Base-by-base conservation (phyloP, 2,329 filamentous ascomycete genomes). In the Septoria petroselini region DNA sequence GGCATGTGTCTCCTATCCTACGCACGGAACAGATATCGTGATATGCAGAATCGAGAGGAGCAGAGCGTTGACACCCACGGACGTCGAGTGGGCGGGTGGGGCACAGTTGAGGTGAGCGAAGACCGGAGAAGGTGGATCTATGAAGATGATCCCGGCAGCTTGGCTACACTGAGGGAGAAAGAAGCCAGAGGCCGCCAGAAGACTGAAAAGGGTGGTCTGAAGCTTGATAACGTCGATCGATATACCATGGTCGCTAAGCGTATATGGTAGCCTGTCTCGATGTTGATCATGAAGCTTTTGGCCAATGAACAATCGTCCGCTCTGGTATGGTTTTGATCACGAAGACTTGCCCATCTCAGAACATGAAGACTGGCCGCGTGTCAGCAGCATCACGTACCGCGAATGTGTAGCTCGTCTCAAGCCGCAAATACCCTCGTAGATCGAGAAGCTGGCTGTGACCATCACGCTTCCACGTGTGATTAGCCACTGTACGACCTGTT, bases 201-300 rank as follows among this genome's bases (percentile, higher is more conserved):
- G 41, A 53, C 79, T 58, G 77, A 76, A 18, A 71, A 68, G 52
- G 71, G 76, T 29, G 67, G 69, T 48, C 78, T 80, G 44, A 82
- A 80, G 66, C 81, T 82, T 70, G 86, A 77, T 63, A 82, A 73
- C 66, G 88, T 83, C 55, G 82, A 77, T 60, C 78, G 93, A 62
- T 98, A 96, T 72, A 89, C 90, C 66, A 96, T 97, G 93, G 85
- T 90, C 61, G 88, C 89, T 0, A 97, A 96, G 77, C 80, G 93
- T 66, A 98, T 98, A 62, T 98, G 93, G 93, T 97, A 42, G 40
- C 2, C n/a, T n/a, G n/a, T n/a, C n/a, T n/a, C n/a, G n/a, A n/a
- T n/a, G n/a, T n/a, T n/a, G n/a, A n/a, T n/a, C n/a, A n/a, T n/a
- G n/a, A n/a, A n/a, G n/a, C n/a, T n/a, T n/a, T n/a, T n/a, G n/a